Evolutionary conservation across 2,329 filamentous ascomycete species (phyloP).

Genomic region (Elsinoe fawcettii): DNA sequence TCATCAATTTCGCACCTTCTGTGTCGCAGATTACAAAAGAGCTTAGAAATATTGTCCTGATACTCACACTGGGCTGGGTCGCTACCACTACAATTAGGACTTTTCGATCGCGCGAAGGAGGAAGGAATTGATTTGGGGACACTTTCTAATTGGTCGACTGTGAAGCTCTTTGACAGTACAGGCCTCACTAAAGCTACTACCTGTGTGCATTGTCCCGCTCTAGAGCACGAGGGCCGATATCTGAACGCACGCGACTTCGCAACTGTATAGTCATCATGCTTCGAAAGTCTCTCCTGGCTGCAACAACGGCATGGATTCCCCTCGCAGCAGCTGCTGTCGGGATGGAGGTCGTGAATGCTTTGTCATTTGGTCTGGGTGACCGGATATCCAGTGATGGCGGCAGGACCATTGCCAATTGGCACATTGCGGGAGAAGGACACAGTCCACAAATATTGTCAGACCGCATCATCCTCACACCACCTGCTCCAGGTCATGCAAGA

Average conservation of each 20-base stretch:
- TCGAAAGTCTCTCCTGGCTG: constrained; percentile 1
- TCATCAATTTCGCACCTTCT: constrained; percentile 31
- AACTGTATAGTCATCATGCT: background rate
- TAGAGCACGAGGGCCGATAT: background rate
- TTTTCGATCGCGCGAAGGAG: constrained; percentile 19
- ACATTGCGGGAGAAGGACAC: constrained; percentile 47
- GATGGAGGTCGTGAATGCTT: constrained; percentile 27
- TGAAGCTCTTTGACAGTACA: no score
- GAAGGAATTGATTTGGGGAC: background rate
- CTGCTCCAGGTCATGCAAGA: constrained; percentile 75
- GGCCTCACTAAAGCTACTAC: no score
- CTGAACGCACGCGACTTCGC: background rate
- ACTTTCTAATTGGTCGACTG: background rate
- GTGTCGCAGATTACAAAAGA: constrained; percentile 44
- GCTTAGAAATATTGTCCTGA: constrained; percentile 43
- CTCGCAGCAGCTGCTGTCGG: constrained; percentile 23
- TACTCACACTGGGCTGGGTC: constrained; percentile 36
- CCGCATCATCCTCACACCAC: constrained; percentile 83
- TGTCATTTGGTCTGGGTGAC: constrained; percentile 67
- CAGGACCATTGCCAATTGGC: constrained; percentile 49
- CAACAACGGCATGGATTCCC: constrained; percentile 22
- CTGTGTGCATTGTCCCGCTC: no score
- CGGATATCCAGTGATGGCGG: constrained; percentile 59
- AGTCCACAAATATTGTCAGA: constrained; percentile 65
- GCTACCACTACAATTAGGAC: constrained; percentile 23